phyloP scores from a whole-genome alignment of 2,329 filamentous ascomycete species.

The Gliomastix tumulicola region DNA sequence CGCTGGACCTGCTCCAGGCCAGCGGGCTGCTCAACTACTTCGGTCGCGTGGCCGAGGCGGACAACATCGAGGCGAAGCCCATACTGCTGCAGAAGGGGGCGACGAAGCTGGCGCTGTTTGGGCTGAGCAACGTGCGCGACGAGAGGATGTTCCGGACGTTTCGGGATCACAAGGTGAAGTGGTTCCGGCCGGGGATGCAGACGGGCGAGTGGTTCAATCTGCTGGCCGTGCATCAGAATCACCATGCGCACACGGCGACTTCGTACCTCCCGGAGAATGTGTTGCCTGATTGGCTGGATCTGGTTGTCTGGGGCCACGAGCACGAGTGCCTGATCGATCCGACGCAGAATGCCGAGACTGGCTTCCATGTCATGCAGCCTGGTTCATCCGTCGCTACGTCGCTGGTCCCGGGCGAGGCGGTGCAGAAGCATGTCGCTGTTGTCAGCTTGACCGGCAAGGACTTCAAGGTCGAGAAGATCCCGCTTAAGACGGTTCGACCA shows the following conservation, averaged over 20 bases:
- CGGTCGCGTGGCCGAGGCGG: conserved; percentile 81
- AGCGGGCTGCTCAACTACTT: conserved; percentile 95
- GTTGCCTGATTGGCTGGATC: conserved; percentile 81
- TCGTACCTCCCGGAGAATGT: conserved; percentile 94
- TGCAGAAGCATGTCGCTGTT: conserved; percentile 84
- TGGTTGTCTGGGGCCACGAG: conserved; percentile 95
- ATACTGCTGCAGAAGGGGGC: conserved; percentile 87
- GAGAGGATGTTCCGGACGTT: conserved; percentile 94
- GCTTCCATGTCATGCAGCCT: conserved; percentile 94
- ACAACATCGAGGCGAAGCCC: conserved; percentile 89
- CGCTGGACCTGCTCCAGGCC: conserved; percentile 83
- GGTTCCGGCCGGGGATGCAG: conserved; percentile 76
- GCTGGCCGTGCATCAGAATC: conserved; percentile 93
- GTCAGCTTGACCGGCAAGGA: conserved; percentile 76
- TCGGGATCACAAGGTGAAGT: conserved; percentile 86
- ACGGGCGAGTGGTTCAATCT: conserved; percentile 92
- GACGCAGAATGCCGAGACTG: conserved; percentile 72
- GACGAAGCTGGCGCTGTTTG: conserved; percentile 89
- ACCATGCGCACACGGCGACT: conserved; percentile 84
- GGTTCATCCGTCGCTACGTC: conserved; percentile 96
- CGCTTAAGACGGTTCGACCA: conserved; percentile 81
- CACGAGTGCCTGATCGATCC: conserved; percentile 94
- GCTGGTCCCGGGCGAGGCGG: conserved; percentile 80
- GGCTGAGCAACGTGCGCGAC: conserved; percentile 91
- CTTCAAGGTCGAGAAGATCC: conserved; percentile 73